phyloP scores from a whole-genome alignment of 352 stramenopile species.

The Globisporangium canariense region DNA sequence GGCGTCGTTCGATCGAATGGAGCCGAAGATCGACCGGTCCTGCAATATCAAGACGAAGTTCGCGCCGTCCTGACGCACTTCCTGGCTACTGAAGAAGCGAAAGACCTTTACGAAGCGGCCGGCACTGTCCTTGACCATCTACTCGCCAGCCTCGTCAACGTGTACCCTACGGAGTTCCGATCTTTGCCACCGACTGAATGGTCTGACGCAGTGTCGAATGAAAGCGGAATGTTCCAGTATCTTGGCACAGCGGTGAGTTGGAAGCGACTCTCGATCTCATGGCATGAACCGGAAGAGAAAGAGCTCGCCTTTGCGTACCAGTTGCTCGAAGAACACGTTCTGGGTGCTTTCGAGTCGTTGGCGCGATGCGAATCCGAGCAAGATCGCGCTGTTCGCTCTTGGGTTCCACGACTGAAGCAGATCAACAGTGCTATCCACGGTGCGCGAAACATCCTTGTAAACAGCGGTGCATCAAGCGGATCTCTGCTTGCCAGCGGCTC shows the following conservation, averaged over 20 bases:
- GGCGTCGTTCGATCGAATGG: constrained; percentile 47
- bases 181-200: constrained; percentile 50
- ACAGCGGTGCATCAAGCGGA: constrained; percentile 12
- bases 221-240: constrained; percentile 58
- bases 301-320: constrained; percentile 57
- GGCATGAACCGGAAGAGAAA: constrained; percentile 56
- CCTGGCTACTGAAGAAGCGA: constrained; percentile 40
- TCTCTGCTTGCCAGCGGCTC: constrained; percentile 24
- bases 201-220: constrained; percentile 30
- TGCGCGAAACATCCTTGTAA: constrained; percentile 46
- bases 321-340: constrained; percentile 47
- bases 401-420: constrained; percentile 44
- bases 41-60: constrained; percentile 37
- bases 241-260: constrained; percentile 48
- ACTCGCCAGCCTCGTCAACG: constrained; percentile 36
- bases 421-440: constrained; percentile 42
- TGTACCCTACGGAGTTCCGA: constrained; percentile 62
- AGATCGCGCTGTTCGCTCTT: constrained; percentile 41
- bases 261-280: constrained; percentile 44
- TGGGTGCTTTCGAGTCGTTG: constrained; percentile 31
- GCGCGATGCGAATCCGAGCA: constrained; percentile 20
- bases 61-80: constrained; percentile 44
- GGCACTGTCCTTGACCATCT: constrained; percentile 40
- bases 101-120: constrained; percentile 56
- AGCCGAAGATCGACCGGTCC: constrained; percentile 23